These are phyloP conservation scores for Phytophthora aleatoria DNA, from an alignment of 352 stramenopile genomes.

Conservation along the genomic window DNA sequence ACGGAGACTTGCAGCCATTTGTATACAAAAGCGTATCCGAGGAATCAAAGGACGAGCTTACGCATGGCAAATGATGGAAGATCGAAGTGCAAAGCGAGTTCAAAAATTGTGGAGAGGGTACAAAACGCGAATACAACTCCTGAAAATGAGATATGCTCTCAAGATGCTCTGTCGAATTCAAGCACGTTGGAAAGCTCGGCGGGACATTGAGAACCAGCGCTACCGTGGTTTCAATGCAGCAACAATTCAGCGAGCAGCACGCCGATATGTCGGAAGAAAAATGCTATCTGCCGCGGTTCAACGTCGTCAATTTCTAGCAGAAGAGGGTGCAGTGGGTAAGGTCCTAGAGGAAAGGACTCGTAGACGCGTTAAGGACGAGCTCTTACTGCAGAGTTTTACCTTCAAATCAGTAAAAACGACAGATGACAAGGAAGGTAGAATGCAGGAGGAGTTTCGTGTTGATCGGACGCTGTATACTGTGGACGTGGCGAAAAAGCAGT, in stretches of 20 bases:
- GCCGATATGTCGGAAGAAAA: conserved; percentile 41
- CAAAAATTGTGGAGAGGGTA: conserved; percentile 65
- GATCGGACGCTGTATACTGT: conserved; percentile 47
- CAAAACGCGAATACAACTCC: conserved; percentile 44
- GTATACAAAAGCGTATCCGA: conserved; percentile 65
- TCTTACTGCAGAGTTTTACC: conserved; percentile 71
- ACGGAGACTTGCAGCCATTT: conserved; percentile 41
- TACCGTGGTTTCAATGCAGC: conserved; percentile 29
- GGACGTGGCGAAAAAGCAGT: conserved; percentile 37
- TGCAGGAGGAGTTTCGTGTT: conserved; percentile 31
- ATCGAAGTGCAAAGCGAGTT: conserved; percentile 46
- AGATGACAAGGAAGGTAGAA: conserved; percentile 15
- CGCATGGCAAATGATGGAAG: conserved; percentile 49
- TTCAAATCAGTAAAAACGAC: conserved; percentile 36
- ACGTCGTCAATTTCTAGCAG: conserved; percentile 53
- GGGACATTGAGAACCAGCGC: conserved; percentile 32
- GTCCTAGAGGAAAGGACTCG: conserved; percentile 52
- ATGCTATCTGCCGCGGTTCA: conserved; percentile 47
- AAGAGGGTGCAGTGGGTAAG: conserved; percentile 59
- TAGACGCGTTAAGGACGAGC: conserved; percentile 52
- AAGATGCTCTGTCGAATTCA: conserved; percentile 60
- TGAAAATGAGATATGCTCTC: conserved; percentile 47
- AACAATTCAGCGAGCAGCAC: conserved; percentile 48
- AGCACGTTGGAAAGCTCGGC: conserved; percentile 43
- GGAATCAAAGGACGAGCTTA: conserved; percentile 48